Evolutionary conservation across 2,329 filamentous ascomycete genomes (phyloP), one percentile per base, ranked within the genome.

Genomic region (Cladosporium sp.): DNA sequence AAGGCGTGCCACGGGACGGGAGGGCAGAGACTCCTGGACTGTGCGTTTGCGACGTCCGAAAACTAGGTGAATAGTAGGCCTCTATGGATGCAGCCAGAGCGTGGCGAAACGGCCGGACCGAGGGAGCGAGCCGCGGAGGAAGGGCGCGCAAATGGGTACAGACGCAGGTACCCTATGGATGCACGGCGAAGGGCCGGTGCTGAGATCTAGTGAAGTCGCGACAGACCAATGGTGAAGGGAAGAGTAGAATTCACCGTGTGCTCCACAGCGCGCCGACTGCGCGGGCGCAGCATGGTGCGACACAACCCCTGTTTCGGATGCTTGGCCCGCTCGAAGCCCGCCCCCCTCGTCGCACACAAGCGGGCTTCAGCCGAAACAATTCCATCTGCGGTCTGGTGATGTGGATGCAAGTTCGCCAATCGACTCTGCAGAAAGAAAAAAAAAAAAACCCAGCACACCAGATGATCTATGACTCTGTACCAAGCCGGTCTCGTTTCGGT

Each of bases 131-230:
- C 33, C 40, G 40, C 40, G 48, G 48, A 40, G 18, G 35, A 50
- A 50, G 2, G 38, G 46, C 46, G 46, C 46, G 28, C 38, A 43
- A 42, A 49, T 38, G 28, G 46, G 46, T 49, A 43, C 46, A 31
- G 33, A 32, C 18, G 48, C 48, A 50, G 32, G 48, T 50, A 37
- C 40, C 48, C 48, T 50, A 50, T 50, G 10, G 34, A 28, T 40
- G 42, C 32, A 31, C 48, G 38, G 48, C 43, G 14, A 18, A 32
- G 18, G 40, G 48, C 48, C 40, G 48, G 48, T 50, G 48, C 48
- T 43, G 48, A 43, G 48, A 50, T 43, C 48, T 42, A 50, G 48
- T 50, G 48, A 50, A 35, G 48, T 50, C 48, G 48, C 18, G 38
- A 22, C 7, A 31, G 18, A 16, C 48, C 48, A 50, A 50, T 50